phyloP scores from a whole-genome alignment of 2,329 filamentous ascomycete species.

The Ceratocystis papillata region DNA sequence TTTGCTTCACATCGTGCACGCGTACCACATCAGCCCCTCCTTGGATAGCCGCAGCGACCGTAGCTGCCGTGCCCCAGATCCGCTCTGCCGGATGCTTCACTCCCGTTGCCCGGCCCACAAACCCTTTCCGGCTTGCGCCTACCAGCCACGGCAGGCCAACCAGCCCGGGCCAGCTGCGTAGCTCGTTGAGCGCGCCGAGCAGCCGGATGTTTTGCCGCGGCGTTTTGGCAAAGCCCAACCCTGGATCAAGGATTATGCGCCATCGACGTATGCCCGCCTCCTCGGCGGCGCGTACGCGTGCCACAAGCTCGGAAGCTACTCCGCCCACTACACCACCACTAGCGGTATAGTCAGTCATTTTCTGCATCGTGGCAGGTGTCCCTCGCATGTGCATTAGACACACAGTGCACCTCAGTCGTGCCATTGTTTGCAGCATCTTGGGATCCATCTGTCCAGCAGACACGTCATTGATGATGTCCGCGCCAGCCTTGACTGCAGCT shows the following conservation, averaged over 20 bases:
- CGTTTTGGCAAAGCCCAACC: constrained; percentile 86
- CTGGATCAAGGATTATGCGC: constrained; percentile 90
- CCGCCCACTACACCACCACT: constrained; percentile 55
- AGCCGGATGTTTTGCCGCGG: constrained; percentile 71
- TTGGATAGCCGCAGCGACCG: constrained; percentile 72
- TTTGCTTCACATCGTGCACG: constrained; percentile 82
- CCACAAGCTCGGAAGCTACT: constrained; percentile 56
- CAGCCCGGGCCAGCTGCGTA: constrained; percentile 55
- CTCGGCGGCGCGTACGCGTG: constrained; percentile 62
- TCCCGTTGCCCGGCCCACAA: constrained; percentile 73
- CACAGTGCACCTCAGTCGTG: constrained; percentile 65
- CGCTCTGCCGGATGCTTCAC: constrained; percentile 59
- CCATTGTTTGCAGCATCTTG: constrained; percentile 72
- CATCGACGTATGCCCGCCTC: constrained; percentile 75
- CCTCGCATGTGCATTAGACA: constrained; percentile 91
- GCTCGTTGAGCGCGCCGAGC: constrained; percentile 53
- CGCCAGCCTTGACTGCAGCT: constrained; percentile 64
- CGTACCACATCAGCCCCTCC: constrained; percentile 85
- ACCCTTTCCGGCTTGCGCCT: constrained; percentile 78
- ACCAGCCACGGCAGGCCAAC: constrained; percentile 74
- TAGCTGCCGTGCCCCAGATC: constrained; percentile 76
- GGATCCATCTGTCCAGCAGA: constrained; percentile 70
- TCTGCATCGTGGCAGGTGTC: constrained; percentile 69
- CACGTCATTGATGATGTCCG: constrained; percentile 91
- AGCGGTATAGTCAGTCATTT: constrained; percentile 54